These are phyloP conservation scores for Phallus indusiatus DNA, from an alignment of 768 basidiomycete species.

Conservation along the genomic window DNA sequence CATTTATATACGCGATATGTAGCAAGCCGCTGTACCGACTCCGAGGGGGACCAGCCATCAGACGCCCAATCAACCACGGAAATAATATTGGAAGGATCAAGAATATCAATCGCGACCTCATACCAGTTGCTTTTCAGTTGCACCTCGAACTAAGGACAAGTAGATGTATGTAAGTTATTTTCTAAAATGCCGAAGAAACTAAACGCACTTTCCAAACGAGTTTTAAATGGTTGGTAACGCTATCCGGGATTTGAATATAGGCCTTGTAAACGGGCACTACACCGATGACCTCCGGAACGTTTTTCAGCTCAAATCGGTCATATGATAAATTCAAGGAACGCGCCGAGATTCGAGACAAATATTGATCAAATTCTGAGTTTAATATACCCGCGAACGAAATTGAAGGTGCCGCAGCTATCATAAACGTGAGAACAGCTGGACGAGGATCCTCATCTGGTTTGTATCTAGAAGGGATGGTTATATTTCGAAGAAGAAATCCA, in stretches of 20 bases:
- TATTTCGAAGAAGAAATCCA: conserved; percentile 29
- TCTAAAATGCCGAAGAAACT: no score
- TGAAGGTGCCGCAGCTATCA: conserved; percentile 61
- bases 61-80: conserved; percentile 94
- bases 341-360: conserved; percentile 41
- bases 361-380: conserved; percentile 36
- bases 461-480: conserved; percentile 22
- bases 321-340: conserved; percentile 27
- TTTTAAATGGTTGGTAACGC: conserved; percentile 49
- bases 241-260: conserved; percentile 72
- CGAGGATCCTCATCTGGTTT: conserved; percentile 27
- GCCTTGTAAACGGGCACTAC: conserved; percentile 75
- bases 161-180: background rate
- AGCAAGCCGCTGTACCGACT: conserved; percentile 29
- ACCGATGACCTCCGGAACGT: conserved; percentile 67
- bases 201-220: conserved; percentile 70
- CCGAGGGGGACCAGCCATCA: conserved; percentile 42
- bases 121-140: conserved; percentile 97
- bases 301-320: conserved; percentile 35
- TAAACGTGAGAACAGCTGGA: conserved; percentile 65
- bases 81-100: conserved; percentile 65
- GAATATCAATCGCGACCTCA: conserved; percentile 72
- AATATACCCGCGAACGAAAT: conserved; percentile 41
- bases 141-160: conserved; percentile 68
- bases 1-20: conserved; percentile 66